Base-by-base conservation (phyloP, 2,329 filamentous ascomycete genomes). In the Aspergillus caelatus region DNA sequence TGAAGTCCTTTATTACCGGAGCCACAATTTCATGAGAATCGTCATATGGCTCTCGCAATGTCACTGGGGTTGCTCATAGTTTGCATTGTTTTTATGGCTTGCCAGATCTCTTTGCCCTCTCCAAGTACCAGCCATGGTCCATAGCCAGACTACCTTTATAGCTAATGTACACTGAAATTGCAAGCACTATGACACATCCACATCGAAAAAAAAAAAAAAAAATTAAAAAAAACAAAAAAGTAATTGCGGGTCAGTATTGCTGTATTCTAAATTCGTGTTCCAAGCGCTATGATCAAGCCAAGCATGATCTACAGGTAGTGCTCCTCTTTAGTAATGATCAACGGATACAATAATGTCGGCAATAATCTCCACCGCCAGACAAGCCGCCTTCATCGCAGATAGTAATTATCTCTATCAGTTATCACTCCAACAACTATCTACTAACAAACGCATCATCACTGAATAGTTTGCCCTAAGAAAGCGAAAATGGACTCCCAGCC, bases 401-500 rank as follows among this genome's bases (percentile, higher is more conserved):
- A 53, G 9, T 23, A 19, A 39, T 21, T 55, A 53, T 53, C 50
- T 32, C 28, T 55, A 55, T 55, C 52, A 55, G 34, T 55, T 36
- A 55, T 54, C 52, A 26, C n/a, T 55, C 32, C 16, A 39, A 39
- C 16, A 60, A 54, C 28, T 30, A 53, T 28, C 34, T 11, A 19
- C 46, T 23, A 34, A 34, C 16, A 58, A 50, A 59, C 30, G n/a
- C 32, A 41, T 10, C 46, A 39, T 30, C 67, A 67, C 62, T 64
- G 54, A 46, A 28, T 55, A 36, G 4, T 26, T 48, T 28, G 26
- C 28, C 9, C 10, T 21, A 30, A 14, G 19, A 61, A 3, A 14
- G 55, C 14, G 7, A 64, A 66, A 48, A 79, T 78, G 76, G 76
- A 78, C 12, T 70, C 72, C 4, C 74, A 77, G 59, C 72, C 71